Evolutionary conservation across 2,329 filamentous ascomycete genomes (phyloP).

Genomic region (Monilinia fructigena): DNA sequence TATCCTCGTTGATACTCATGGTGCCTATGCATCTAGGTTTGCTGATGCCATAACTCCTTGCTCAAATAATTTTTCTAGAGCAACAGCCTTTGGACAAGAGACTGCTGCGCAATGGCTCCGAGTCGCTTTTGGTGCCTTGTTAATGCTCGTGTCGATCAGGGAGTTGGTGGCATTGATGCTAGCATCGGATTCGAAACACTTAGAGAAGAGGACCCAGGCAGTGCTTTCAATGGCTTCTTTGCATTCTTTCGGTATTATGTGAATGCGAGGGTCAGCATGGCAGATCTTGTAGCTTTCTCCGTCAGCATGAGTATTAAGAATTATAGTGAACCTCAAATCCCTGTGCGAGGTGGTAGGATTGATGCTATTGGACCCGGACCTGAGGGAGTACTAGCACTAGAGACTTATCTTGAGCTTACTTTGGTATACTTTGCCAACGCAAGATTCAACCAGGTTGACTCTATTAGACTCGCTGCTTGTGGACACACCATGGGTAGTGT

Average conservation of each 20-base stretch:
- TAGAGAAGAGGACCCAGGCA: conserved; percentile 49
- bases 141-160: conserved; percentile 46
- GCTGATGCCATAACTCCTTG: conserved; percentile 57
- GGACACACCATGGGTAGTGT: conserved; percentile 30
- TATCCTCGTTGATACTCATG: conserved; percentile 32
- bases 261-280: conserved; percentile 24
- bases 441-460: conserved; percentile 32
- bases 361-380: conserved; percentile 31
- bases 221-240: conserved; percentile 36
- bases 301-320: not conserved
- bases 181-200: conserved; percentile 28
- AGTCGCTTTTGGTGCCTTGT: conserved; percentile 61
- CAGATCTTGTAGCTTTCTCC: conserved; percentile 30
- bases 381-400: conserved; percentile 29
- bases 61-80: conserved; percentile 50
- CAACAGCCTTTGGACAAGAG: conserved; percentile 51
- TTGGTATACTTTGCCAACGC: conserved; percentile 29
- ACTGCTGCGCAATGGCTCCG: conserved; percentile 56
- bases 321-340: conserved; percentile 24
- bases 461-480: conserved; percentile 29
- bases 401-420: conserved; percentile 24
- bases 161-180: conserved; percentile 54
- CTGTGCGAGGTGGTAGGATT: conserved; percentile 31
- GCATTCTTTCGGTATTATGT: conserved; percentile 19
- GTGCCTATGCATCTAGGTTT: conserved; percentile 42